Evolutionary conservation across 2,329 filamentous ascomycete species (phyloP).

Genomic region (Dactylella cylindrospora): DNA sequence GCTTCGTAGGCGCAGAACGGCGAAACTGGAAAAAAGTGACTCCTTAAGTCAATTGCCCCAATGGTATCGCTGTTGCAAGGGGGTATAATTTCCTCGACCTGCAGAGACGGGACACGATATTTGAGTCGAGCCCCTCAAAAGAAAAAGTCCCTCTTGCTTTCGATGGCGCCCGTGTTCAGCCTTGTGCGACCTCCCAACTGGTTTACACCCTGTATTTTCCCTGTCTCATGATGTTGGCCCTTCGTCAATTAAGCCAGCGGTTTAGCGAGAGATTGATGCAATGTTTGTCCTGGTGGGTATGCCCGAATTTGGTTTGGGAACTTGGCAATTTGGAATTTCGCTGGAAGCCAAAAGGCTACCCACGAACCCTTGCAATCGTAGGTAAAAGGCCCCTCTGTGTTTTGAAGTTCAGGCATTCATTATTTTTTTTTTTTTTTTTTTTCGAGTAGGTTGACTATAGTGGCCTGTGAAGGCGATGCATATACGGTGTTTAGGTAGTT

Average conservation of each 20-base stretch:
- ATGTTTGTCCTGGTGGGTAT: conserved; percentile 21
- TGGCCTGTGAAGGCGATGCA: no score
- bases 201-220: conserved; percentile 6
- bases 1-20: conserved; percentile 7
- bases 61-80: conserved; percentile 1
- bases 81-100: not conserved
- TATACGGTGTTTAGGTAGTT: no score
- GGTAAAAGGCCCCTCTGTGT: no score
- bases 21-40: conserved; percentile 13
- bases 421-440: no score
- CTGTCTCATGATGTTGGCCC: conserved; percentile 16
- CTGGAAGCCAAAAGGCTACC: not conserved
- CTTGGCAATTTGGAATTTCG: conserved; percentile 44
- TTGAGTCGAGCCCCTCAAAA: conserved; percentile 36
- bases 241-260: conserved; percentile 38
- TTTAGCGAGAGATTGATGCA: no score
- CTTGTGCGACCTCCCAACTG: conserved; percentile 38
- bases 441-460: no score
- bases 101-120: conserved; percentile 11
- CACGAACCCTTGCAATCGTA: conserved; percentile 8
- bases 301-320: not conserved
- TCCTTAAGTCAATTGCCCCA: not conserved
- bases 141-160: no score
- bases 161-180: conserved; percentile 37
- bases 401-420: no score